Evolutionary conservation across 768 basidiomycete species (phyloP), one percentile per base, ranked within the genome.

Genomic region (Hemileccinum rubropunctum): DNA sequence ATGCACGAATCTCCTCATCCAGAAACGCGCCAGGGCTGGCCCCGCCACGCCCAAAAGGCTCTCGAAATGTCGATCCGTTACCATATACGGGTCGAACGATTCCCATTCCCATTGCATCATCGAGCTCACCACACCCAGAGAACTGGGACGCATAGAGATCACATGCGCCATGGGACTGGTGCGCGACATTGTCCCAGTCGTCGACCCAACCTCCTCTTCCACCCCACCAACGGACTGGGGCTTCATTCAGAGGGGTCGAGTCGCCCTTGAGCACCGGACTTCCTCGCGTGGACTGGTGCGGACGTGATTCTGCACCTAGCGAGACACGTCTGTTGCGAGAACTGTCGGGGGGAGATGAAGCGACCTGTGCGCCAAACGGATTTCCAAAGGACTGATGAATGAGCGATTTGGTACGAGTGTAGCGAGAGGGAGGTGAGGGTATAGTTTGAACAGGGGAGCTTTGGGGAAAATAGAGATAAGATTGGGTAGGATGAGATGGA

Each of bases 1-100:
- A 64, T 3, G 53, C 59, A n/a, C 43, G 42, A 51, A 62, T 58
- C 30, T 58, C 58, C 4, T 62, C 61, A 8, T 64, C 51, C 34
- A 51, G 10, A 40, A 63, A 62, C 4, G 49, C 34, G 7, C 49
- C 33, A 40, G 58, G 26, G 8, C 50, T 18, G 7, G 6, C 32
- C 15, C 4, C 14, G 13, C 28, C 26, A 32, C 28, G 43, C 4
- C 30, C 43, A 39, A 50, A 49, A 18, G 42, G 50, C 14, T 61
- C 56, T 21, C 34, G 45, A 45, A 32, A 45, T 3, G 23, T 11
- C 33, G 39, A n/a, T 1, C 26, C 27, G 38, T 32, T 51, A 3
- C 21, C 39, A 8, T 30, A 21, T 14, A 9, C 45, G 2, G 40
- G 32, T 5, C 37, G 47, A 4, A 33, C 15, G 13, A 17, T 10